A percentile compares a stretch with the other conserved stretches of the same genome.
Evolutionary conservation across 352 stramenopile genomes (phyloP).

Genomic region (Aphanomyces invadans): DNA sequence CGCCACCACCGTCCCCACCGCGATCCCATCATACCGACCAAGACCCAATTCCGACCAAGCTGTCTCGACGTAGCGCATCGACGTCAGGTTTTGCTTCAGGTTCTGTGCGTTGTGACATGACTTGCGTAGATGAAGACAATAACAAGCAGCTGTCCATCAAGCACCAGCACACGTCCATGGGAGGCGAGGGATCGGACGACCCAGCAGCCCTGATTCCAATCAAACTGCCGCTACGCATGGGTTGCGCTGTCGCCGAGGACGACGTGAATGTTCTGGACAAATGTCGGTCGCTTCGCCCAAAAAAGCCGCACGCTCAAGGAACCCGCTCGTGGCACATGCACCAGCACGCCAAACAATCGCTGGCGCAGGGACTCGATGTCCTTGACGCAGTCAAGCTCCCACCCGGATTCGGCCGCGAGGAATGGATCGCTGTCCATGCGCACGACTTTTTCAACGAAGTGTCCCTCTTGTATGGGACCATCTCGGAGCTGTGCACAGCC

Average conservation of each 20-base stretch:
- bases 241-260: slow-evolving; percentile 33
- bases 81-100: not conserved
- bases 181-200: slow-evolving; percentile 23
- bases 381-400: slow-evolving; percentile 56
- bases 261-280: slow-evolving; percentile 41
- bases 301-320: slow-evolving; percentile 47
- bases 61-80: not conserved
- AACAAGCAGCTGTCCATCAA: not conserved
- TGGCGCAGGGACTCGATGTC: slow-evolving; percentile 47
- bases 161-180: not conserved
- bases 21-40: not conserved
- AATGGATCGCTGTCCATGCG: slow-evolving; percentile 68
- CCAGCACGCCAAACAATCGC: slow-evolving; percentile 58
- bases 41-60: not conserved
- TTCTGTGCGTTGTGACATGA: slow-evolving; percentile 30
- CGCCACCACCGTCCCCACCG: not conserved
- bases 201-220: slow-evolving; percentile 26
- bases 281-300: slow-evolving; percentile 43
- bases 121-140: slow-evolving; percentile 7
- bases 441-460: slow-evolving; percentile 94
- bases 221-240: slow-evolving; percentile 23
- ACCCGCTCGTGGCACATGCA: slow-evolving; percentile 63
- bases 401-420: slow-evolving; percentile 46
- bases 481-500: slow-evolving; percentile 72
- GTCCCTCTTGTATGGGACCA: slow-evolving; percentile 84